A percentile compares a stretch with the other conserved stretches of the same genome.
Conservation (phyloP, 192 early-diverging fungal genomes). For the Gigaspora rosea region DNA sequence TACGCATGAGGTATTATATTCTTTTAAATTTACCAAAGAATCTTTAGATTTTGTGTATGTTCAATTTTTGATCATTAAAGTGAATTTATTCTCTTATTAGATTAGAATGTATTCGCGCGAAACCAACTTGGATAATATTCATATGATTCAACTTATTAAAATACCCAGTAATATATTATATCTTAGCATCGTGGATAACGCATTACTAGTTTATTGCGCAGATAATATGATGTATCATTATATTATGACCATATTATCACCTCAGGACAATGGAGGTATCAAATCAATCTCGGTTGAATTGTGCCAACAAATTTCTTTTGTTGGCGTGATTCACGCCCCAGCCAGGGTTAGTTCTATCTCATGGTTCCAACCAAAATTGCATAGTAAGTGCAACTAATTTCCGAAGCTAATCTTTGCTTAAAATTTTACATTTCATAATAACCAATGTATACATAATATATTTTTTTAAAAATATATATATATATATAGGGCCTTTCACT, state of each 20-base stretch:
- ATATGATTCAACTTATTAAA: slow-evolving; percentile 47
- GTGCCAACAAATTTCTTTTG: slow-evolving; percentile 54
- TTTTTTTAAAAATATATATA: neutral
- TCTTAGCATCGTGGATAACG: slow-evolving; percentile 27
- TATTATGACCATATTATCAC: neutral
- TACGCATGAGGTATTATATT: slow-evolving; percentile 36
- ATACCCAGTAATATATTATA: slow-evolving; percentile 29
- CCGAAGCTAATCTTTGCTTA: neutral
- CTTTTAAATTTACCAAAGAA: neutral
- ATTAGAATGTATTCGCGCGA: slow-evolving; percentile 74
- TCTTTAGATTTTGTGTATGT: neutral
- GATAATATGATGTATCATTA: slow-evolving; percentile 50
- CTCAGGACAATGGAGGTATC: slow-evolving; percentile 18
- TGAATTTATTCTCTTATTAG: slow-evolving; percentile 39
- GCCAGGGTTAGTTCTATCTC: slow-evolving; percentile 53
- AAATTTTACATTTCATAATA: neutral
- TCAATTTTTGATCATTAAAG: neutral
- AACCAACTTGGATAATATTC: slow-evolving; percentile 64
- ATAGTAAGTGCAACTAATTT: slow-evolving; percentile 31
- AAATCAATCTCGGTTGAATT: slow-evolving; percentile 39
- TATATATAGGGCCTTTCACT: slow-evolving; percentile 35
- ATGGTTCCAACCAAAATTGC: slow-evolving; percentile 42
- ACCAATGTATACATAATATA: neutral
- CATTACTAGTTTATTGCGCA: slow-evolving; percentile 41
- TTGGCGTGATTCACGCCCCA: slow-evolving; percentile 51